Evolutionary conservation across 2,329 filamentous ascomycete genomes (phyloP).

Genomic region (Fusarium tjaetaba): DNA sequence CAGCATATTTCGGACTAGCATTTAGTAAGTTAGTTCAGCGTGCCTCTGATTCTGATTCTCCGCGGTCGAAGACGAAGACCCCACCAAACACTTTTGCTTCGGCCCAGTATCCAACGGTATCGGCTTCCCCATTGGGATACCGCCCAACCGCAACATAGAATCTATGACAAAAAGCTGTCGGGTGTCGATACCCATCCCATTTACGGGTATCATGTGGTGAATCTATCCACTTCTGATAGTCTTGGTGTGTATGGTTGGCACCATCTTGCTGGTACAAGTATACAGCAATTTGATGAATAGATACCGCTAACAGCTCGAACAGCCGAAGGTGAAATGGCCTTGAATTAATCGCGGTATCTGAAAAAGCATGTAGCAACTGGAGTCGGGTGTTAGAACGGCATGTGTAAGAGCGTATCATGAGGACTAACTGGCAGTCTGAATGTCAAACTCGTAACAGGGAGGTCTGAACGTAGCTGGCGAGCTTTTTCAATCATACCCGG

Average conservation of each 20-base stretch:
- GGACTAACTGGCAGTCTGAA: background rate
- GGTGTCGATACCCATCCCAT: background rate
- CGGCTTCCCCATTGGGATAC: slow-evolving; percentile 6
- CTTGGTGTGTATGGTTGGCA: background rate
- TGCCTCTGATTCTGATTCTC: slow-evolving; percentile 7
- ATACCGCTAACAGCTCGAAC: slow-evolving; percentile 2
- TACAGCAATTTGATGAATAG: slow-evolving; percentile 7
- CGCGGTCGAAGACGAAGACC: slow-evolving; percentile 13
- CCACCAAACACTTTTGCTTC: slow-evolving; percentile 27
- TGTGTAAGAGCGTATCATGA: background rate
- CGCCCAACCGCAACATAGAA: background rate
- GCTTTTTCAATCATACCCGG: background rate
- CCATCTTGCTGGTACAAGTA: background rate
- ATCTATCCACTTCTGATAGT: background rate
- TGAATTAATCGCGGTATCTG: no score
- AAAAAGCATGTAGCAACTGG: no score
- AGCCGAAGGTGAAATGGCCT: slow-evolving; percentile 5
- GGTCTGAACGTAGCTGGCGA: background rate
- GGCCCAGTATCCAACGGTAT: slow-evolving; percentile 26
- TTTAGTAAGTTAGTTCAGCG: no score
- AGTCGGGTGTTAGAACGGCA: no score
- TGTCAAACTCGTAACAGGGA: fast-evolving
- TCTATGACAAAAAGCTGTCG: background rate
- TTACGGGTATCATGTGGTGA: background rate
- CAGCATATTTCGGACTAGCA: background rate